phyloP scores from a whole-genome alignment of 106 monocot genomes.

The Dendrobium nobile region DNA sequence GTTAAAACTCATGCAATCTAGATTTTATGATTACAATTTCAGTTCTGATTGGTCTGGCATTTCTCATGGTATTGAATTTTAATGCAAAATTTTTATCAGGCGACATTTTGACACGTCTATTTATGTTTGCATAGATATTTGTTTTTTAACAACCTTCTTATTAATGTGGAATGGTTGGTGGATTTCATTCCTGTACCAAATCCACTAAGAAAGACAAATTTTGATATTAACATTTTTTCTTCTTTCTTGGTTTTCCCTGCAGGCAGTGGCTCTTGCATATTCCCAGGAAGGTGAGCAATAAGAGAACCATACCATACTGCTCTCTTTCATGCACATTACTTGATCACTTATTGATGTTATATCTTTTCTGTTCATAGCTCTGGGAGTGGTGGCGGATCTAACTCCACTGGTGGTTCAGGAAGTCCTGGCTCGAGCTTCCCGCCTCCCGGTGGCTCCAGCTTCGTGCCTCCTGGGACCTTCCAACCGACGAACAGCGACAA shows the following conservation, averaged over 20 bases:
- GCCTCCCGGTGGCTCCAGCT: background rate
- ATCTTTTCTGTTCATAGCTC: slow-evolving; percentile 4
- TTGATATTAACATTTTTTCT: background rate
- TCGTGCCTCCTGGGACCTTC: background rate
- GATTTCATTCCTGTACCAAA: background rate
- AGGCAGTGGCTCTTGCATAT: slow-evolving; percentile 8
- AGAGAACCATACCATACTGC: background rate
- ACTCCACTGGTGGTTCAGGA: background rate
- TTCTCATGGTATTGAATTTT: too few species aligned
- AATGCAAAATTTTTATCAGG: too few species aligned
- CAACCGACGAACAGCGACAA: background rate
- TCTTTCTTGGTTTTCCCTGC: background rate
- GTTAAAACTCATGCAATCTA: too few species aligned
- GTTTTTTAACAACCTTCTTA: background rate
- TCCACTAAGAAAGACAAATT: background rate
- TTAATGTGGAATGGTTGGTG: background rate
- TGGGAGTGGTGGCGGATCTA: background rate
- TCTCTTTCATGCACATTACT: background rate
- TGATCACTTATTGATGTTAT: background rate
- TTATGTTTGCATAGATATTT: too few species aligned
- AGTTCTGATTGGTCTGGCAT: too few species aligned
- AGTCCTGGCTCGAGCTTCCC: background rate
- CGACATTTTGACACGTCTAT: too few species aligned
- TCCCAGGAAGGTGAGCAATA: slow-evolving; percentile 6
- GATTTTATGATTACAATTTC: too few species aligned